Evolutionary conservation across 495 filamentous ascomycete genomes (phyloP).

Genomic region (Hypoxylon trugodes): DNA sequence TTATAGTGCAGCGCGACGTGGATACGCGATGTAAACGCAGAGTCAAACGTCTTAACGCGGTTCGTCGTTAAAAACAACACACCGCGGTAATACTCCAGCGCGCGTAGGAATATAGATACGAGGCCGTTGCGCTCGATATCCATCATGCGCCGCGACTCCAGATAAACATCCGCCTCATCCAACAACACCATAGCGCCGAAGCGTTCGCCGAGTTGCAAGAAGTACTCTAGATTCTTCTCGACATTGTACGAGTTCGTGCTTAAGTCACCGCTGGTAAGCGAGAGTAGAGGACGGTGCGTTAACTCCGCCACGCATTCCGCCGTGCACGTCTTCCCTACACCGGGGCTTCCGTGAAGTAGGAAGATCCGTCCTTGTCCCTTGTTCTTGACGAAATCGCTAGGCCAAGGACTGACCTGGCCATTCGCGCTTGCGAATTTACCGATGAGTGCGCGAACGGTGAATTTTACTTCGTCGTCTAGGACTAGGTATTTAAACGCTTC

Average conservation of each 20-base stretch:
- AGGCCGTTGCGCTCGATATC: constrained; percentile 81
- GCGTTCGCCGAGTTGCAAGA: constrained; percentile 51
- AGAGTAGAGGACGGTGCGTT: constrained; percentile 48
- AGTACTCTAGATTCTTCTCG: constrained; percentile 50
- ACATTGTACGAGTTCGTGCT: constrained; percentile 42
- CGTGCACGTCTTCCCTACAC: constrained; percentile 42
- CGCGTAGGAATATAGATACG: constrained; percentile 67
- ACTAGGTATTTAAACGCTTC: constrained; percentile 42
- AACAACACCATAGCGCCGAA: constrained; percentile 54
- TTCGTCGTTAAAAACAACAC: constrained; percentile 56
- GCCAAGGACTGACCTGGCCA: constrained; percentile 37
- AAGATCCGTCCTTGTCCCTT: constrained; percentile 44
- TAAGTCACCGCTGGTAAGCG: constrained; percentile 52
- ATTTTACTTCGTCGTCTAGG: constrained; percentile 39
- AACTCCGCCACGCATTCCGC: constrained; percentile 53
- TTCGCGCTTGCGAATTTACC: constrained; percentile 39
- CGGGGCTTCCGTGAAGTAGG: constrained; percentile 39
- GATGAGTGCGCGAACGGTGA: constrained; percentile 36
- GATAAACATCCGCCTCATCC: constrained; percentile 58
- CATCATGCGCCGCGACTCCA: constrained; percentile 72
- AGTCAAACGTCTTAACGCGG: constrained; percentile 53
- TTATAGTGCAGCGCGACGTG: constrained; percentile 55
- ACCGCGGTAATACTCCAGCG: constrained; percentile 54
- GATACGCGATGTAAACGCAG: constrained; percentile 53
- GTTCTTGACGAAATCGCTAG: constrained; percentile 42